Evolutionary conservation across 2,329 filamentous ascomycete genomes (phyloP), one percentile per base, ranked within the genome.

Genomic region (Alternaria infectoria): DNA sequence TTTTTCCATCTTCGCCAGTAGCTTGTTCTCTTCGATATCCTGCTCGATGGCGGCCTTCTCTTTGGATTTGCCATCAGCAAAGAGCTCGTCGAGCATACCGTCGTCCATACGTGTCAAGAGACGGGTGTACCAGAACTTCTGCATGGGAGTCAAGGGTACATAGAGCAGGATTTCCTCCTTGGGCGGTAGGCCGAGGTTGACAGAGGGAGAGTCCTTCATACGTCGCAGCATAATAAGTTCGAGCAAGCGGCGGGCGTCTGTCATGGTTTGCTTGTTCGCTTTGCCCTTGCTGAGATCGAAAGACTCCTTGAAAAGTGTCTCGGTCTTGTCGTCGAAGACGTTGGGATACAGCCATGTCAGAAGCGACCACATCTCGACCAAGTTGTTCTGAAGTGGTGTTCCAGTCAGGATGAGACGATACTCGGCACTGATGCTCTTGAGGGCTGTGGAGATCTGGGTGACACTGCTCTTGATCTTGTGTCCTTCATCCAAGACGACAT

Each of bases 401-500:
- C 83, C 85, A 0, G 84, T 86, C 5, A 87, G 70, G 1, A 87
- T 81, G 9, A 87, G 73, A 8, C 84, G 83, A 60, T 81, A 83
- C 51, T 86, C 83, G 0, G 85, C 80, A 17, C 78, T 78, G 28
- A 87, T 68, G 15, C 74, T 77, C 36, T 82, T 81, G 4, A 86
- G 68, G 3, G 81, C 72, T 5, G 74, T 73, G 0, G 85, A 80
- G 12, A 86, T 75, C 19, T 82, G 78, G 0, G 82, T 81, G 6
- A 77, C 72, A 36, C 82, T 82, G 82, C 97, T 99, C 87, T 99
- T 99, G 93, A 99, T 98, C 79, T 95, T 93, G 81, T 99, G 96
- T 81, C 96, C 96, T 85, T 99, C 96, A 73, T 99, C 96, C 66
- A 99, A 94, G 70, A 99, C 97, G 91, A 98, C 97, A 82, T 99